Base-by-base conservation (phyloP, 202 grass and related monocot species). In the Brachypodium distachyon region DNA sequence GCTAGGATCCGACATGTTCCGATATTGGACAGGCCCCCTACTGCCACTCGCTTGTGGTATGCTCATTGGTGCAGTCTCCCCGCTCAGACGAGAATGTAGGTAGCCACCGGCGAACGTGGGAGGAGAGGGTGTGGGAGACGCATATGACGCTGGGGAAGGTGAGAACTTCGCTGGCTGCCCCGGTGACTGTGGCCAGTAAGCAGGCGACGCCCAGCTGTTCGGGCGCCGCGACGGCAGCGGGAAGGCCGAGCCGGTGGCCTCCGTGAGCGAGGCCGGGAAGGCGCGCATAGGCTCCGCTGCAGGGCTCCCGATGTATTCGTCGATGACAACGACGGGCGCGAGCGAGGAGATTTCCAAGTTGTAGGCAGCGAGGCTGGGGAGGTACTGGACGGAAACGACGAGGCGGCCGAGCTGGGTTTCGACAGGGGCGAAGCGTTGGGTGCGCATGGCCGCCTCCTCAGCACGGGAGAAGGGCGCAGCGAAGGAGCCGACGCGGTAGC, bases 341-440 rank as follows among this genome's bases (percentile, higher is more conserved):
- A 88, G 83, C 42, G 90, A 92, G 1, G 92, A 79, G 57, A 87
- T 86, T 51, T 89, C 85, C 39, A 99, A 70, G 61, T 67, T 90
- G 90, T 96, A 99, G 40, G 79, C 50, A 14, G 87, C 67, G 47
- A 99, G 81, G 81, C 26, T 90, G 7, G 77, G 77, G 4, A 89
- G 83, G 61, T 96, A 99, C 83, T 93, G 96, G 1, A 99, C 96
- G 7, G 89, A 92, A 14, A 99, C 83, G 64, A 78, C 78, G 74
- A 99, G 73, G 43, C 89, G 85, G 3, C 96, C 96, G 81, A 85
- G 91, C 42, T 93, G 85, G 64, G 92, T 99, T 83, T 96, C 92
- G 29, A 99, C 89, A 0, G 85, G 75, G 13, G 65, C 12, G 67
- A 99, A 90, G 72, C 12, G 68, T 57, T 81, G 70, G 63, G 77